These are phyloP conservation scores for Coemansia sp. DNA, from an alignment of 192 early-diverging fungal species.

Conservation along the genomic window DNA sequence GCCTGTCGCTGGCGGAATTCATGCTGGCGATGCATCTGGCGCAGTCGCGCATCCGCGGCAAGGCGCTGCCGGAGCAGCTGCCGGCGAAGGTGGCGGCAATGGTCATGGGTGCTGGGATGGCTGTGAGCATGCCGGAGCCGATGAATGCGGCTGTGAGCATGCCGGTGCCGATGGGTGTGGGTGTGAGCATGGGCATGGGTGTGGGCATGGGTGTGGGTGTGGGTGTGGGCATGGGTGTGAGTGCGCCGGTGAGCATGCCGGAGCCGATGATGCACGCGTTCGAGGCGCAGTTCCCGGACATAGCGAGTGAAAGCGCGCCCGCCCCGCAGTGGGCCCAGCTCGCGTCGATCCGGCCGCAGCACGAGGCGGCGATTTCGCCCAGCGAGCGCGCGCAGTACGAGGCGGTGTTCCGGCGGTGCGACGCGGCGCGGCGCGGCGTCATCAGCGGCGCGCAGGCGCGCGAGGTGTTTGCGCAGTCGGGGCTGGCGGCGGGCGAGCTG, in stretches of 20 bases:
- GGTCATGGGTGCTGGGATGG: constrained; percentile 23
- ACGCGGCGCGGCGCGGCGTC: constrained; percentile 46
- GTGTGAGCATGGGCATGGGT: no score
- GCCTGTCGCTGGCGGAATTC: constrained; percentile 61
- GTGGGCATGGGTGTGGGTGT: no score
- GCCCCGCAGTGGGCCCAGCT: no score
- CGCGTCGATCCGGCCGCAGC: no score
- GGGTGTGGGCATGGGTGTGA: constrained; percentile 41
- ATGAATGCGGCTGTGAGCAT: neutral
- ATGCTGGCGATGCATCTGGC: constrained; percentile 65
- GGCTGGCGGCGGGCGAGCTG: constrained; percentile 50
- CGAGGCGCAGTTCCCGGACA: constrained; percentile 37
- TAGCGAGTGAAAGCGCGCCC: no score
- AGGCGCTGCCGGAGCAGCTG: constrained; percentile 50
- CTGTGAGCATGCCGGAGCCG: neutral
- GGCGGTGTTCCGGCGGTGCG: constrained; percentile 52
- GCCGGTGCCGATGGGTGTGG: neutral
- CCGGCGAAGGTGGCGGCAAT: constrained; percentile 53
- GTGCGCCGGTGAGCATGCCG: constrained; percentile 7
- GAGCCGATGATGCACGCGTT: constrained; percentile 32
- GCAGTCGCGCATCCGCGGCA: constrained; percentile 54
- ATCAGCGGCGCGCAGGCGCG: constrained; percentile 54
- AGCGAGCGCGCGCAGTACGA: constrained; percentile 39
- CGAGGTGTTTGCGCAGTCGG: constrained; percentile 59
- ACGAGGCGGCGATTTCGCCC: constrained; percentile 35